phyloP scores from a whole-genome alignment of 2,329 filamentous ascomycete species.

The Teratosphaeria nubilosa region DNA sequence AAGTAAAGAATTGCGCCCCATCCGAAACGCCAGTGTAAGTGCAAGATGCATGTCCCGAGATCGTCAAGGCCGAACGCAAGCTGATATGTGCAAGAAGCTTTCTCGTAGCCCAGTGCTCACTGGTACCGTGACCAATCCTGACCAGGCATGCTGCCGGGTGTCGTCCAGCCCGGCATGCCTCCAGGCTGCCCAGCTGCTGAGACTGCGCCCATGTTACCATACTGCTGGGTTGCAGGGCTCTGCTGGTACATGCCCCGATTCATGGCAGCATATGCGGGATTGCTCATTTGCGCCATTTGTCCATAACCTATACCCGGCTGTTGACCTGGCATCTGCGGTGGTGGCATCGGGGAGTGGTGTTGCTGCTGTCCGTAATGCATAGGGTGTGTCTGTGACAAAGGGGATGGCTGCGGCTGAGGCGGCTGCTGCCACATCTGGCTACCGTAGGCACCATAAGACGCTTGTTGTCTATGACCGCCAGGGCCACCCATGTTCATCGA shows the following conservation, averaged over 20 bases:
- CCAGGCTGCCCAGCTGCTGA: slow-evolving; percentile 36
- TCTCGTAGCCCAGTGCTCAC: slow-evolving; percentile 1
- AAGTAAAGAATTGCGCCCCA: not conserved
- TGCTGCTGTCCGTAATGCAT: slow-evolving; percentile 38
- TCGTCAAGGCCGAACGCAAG: not conserved
- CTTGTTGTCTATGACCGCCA: slow-evolving; percentile 31
- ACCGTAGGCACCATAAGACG: slow-evolving; percentile 36
- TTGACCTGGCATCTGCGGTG: slow-evolving; percentile 38
- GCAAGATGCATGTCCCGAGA: not conserved
- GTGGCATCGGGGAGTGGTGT: slow-evolving; percentile 41
- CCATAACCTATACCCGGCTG: slow-evolving; percentile 34
- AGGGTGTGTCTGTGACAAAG: slow-evolving; percentile 36
- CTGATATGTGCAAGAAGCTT: not conserved
- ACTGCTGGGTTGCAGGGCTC: slow-evolving; percentile 34
- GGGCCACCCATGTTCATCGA: slow-evolving; percentile 37
- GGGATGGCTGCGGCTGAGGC: slow-evolving; percentile 38
- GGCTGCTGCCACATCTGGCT: slow-evolving; percentile 39
- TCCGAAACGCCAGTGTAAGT: not conserved
- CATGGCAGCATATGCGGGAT: slow-evolving; percentile 34
- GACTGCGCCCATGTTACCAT: slow-evolving; percentile 22
- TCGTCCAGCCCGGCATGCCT: slow-evolving; percentile 43
- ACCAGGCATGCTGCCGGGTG: slow-evolving; percentile 28
- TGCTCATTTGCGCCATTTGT: slow-evolving; percentile 37
- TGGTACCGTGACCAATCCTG: slow-evolving; percentile 11
- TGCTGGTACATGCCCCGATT: slow-evolving; percentile 41